phyloP scores from a whole-genome alignment of 257 asterid species.

The Coffea canephora region DNA sequence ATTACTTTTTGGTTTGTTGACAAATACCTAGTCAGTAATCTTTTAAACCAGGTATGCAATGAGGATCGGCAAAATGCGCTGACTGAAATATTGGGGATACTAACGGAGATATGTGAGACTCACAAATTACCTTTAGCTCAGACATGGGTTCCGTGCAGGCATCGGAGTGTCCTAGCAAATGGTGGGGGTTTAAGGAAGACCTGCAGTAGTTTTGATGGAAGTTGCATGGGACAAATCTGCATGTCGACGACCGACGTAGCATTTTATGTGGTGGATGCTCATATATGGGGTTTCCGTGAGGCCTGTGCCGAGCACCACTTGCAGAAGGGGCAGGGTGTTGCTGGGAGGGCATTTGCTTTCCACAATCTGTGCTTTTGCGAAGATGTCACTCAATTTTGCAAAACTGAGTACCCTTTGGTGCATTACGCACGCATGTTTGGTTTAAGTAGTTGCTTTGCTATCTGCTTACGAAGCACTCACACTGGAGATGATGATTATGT shows the following conservation, averaged over 20 bases:
- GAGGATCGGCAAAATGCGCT: slow-evolving; percentile 87
- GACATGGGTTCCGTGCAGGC: slow-evolving; percentile 95
- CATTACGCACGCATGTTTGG: slow-evolving; percentile 89
- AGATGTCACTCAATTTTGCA: slow-evolving; percentile 68
- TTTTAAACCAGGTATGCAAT: slow-evolving; percentile 66
- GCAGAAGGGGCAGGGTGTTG: slow-evolving; percentile 88
- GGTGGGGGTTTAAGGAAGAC: slow-evolving; percentile 86
- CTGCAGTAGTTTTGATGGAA: slow-evolving; percentile 93
- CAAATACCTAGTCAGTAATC: slow-evolving; percentile 22
- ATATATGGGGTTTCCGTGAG: slow-evolving; percentile 83
- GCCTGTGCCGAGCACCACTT: slow-evolving; percentile 94
- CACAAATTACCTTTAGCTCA: slow-evolving; percentile 88
- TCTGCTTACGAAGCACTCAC: slow-evolving; percentile 69
- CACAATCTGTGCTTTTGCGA: slow-evolving; percentile 58
- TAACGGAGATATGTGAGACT: slow-evolving; percentile 79
- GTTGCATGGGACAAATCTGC: slow-evolving; percentile 90
- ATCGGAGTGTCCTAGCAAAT: slow-evolving; percentile 68
- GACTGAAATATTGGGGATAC: slow-evolving; percentile 74
- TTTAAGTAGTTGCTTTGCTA: slow-evolving; percentile 67
- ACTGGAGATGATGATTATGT: slow-evolving; percentile 84
- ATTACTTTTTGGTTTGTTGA: slow-evolving; percentile 15
- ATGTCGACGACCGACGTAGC: slow-evolving; percentile 88
- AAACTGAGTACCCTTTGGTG: slow-evolving; percentile 87
- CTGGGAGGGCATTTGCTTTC: slow-evolving; percentile 78
- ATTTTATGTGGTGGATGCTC: slow-evolving; percentile 78